phyloP scores from a whole-genome alignment of 345 rosid species.

The Boechera retrofracta region DNA sequence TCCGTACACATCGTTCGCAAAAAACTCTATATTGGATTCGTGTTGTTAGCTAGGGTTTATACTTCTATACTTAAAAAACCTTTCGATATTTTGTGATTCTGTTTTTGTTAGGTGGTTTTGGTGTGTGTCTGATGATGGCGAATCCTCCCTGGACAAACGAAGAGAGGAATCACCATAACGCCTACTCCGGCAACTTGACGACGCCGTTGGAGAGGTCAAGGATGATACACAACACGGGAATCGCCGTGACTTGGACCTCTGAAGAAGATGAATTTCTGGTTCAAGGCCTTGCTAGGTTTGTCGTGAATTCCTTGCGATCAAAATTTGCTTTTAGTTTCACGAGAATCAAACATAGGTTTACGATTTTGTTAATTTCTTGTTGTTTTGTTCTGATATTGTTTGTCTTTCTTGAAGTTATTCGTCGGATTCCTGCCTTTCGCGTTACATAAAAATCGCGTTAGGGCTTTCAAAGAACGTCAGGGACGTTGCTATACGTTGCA shows the following conservation, averaged over 20 bases:
- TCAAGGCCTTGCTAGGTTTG: slow-evolving; percentile 25
- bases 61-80: no score
- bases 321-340: background rate
- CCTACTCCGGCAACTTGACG: background rate
- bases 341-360: background rate
- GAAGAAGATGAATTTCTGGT: slow-evolving; percentile 12
- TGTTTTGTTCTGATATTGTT: background rate
- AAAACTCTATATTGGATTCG: no score
- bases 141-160: slow-evolving; percentile 19
- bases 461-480: slow-evolving; percentile 61
- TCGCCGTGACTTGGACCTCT: background rate
- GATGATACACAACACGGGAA: background rate
- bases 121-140: slow-evolving; percentile 15
- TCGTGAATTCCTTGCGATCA: background rate
- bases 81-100: no score
- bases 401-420: slow-evolving; percentile 51
- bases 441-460: slow-evolving; percentile 72
- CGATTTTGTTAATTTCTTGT: background rate
- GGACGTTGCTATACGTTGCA: slow-evolving; percentile 82
- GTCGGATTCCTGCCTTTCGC: slow-evolving; percentile 45
- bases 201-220: background rate
- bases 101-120: background rate
- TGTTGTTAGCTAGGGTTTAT: no score
- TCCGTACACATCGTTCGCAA: no score
- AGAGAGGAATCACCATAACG: slow-evolving; percentile 20